These are phyloP conservation scores for Aechmea fasciata DNA, from an alignment of 176 grass and related monocot species.

Conservation along the genomic window DNA sequence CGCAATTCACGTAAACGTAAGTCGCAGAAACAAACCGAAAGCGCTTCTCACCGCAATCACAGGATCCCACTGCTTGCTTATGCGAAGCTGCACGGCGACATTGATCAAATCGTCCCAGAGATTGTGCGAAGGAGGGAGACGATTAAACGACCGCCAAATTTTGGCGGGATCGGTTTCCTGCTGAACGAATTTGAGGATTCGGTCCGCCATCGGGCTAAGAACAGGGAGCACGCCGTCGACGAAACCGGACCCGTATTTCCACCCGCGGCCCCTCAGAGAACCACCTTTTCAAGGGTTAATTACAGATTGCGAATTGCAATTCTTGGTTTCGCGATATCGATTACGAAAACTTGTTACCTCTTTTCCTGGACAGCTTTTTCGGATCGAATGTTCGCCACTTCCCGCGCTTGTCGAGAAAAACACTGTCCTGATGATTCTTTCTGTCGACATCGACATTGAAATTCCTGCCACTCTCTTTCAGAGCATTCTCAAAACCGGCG, in stretches of 20 bases:
- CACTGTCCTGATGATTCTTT: slow-evolving; percentile 30
- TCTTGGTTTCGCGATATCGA: neutral
- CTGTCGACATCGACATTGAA: slow-evolving; percentile 16
- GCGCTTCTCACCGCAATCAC: slow-evolving; percentile 52
- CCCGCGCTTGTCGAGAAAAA: slow-evolving; percentile 77
- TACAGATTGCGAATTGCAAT: neutral
- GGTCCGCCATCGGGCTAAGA: slow-evolving; percentile 70
- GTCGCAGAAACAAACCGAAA: neutral
- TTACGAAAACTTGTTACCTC: slow-evolving; percentile 25
- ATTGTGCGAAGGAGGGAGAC: slow-evolving; percentile 47
- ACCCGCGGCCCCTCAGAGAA: slow-evolving; percentile 58
- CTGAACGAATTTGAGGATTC: slow-evolving; percentile 61
- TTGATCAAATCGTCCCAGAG: slow-evolving; percentile 71
- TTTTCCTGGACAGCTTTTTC: slow-evolving; percentile 82
- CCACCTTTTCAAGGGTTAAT: slow-evolving; percentile 31
- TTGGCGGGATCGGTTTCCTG: slow-evolving; percentile 40
- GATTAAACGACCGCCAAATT: slow-evolving; percentile 54
- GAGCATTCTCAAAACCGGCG: slow-evolving; percentile 19
- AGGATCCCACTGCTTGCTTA: slow-evolving; percentile 63
- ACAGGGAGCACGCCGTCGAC: slow-evolving; percentile 82
- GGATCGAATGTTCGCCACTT: slow-evolving; percentile 34
- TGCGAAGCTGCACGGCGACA: slow-evolving; percentile 52
- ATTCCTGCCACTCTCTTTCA: slow-evolving; percentile 19
- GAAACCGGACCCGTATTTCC: slow-evolving; percentile 91
- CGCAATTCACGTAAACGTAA: no score